These are phyloP conservation scores for Stachybotrys chartarum DNA, from an alignment of 2,329 filamentous ascomycete genomes.

Conservation along the genomic window DNA sequence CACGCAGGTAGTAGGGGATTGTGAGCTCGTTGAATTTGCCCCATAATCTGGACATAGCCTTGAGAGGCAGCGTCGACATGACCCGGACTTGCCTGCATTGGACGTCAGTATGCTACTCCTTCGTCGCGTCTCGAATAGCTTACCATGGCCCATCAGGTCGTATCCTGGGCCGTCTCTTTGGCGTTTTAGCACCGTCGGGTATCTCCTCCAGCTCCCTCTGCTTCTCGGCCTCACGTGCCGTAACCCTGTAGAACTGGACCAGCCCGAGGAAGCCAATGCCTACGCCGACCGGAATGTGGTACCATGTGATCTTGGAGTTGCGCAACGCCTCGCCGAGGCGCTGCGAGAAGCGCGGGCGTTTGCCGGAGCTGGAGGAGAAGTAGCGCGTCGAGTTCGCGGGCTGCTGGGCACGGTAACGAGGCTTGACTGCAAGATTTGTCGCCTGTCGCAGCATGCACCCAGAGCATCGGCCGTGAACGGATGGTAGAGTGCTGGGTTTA, in stretches of 20 bases:
- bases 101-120: slow-evolving; percentile 6
- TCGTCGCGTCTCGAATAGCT: slow-evolving; percentile 6
- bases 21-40: slow-evolving; percentile 84
- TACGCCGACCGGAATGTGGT: slow-evolving; percentile 79
- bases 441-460: slow-evolving; percentile 8
- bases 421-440: slow-evolving; percentile 6
- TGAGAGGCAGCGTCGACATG: slow-evolving; percentile 88
- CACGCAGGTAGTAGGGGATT: slow-evolving; percentile 79
- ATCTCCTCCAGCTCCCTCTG: slow-evolving; percentile 34
- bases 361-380: slow-evolving; percentile 30
- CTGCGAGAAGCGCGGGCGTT: slow-evolving; percentile 42
- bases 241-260: slow-evolving; percentile 76
- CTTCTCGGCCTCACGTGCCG: slow-evolving; percentile 45
- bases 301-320: slow-evolving; percentile 67
- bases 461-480: slow-evolving; percentile 20
- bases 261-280: slow-evolving; percentile 79
- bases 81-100: slow-evolving; percentile 70
- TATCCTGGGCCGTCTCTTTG: slow-evolving; percentile 53
- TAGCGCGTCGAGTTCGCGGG: slow-evolving; percentile 17
- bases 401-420: slow-evolving; percentile 15
- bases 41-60: slow-evolving; percentile 85
- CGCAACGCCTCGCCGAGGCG: slow-evolving; percentile 42
- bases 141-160: slow-evolving; percentile 81
- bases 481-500: slow-evolving; percentile 21
- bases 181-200: slow-evolving; percentile 31